phyloP scores from a whole-genome alignment of 2,329 filamentous ascomycete genomes.

The Colletotrichum paranaense region DNA sequence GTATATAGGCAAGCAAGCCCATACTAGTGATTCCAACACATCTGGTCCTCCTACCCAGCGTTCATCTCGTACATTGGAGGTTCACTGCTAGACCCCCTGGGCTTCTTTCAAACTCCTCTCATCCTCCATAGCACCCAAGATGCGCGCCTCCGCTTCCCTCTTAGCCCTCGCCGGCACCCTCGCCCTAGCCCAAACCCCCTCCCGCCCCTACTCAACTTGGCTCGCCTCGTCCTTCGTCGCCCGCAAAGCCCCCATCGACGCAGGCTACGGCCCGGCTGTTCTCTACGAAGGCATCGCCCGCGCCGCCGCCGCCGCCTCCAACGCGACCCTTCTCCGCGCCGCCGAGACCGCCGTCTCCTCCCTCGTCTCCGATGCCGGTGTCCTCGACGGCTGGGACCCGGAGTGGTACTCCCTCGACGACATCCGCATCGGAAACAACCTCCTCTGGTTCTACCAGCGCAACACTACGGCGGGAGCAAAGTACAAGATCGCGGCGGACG shows the following conservation, averaged over 20 bases:
- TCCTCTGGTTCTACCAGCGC: constrained; percentile 60
- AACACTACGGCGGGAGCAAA: constrained; percentile 52
- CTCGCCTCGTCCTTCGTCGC: constrained; percentile 29
- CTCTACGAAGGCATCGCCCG: constrained; percentile 30
- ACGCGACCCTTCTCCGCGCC: constrained; percentile 2
- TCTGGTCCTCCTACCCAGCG: background rate
- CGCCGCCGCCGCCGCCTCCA: constrained; percentile 2
- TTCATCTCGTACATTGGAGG: too few relatives aligned
- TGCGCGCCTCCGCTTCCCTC: background rate
- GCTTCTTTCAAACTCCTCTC: background rate
- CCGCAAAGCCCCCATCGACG: constrained; percentile 8
- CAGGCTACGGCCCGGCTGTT: constrained; percentile 24
- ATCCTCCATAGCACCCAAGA: background rate
- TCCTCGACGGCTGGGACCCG: constrained; percentile 58
- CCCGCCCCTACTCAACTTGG: constrained; percentile 19
- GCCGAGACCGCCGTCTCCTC: constrained; percentile 27
- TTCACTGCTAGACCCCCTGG: too few relatives aligned
- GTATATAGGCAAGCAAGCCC: background rate
- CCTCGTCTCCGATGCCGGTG: constrained; percentile 49
- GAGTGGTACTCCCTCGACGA: constrained; percentile 63
- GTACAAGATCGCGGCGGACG: constrained; percentile 60
- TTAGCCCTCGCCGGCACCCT: constrained; percentile 8
- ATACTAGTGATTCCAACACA: background rate
- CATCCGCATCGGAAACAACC: constrained; percentile 63
- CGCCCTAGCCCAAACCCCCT: background rate